Percentiles rank a stretch among this genome's conserved stretches.
Evolutionary conservation across 148 eudicot species (phyloP).

Genomic region (Dysphania ambrosioides): DNA sequence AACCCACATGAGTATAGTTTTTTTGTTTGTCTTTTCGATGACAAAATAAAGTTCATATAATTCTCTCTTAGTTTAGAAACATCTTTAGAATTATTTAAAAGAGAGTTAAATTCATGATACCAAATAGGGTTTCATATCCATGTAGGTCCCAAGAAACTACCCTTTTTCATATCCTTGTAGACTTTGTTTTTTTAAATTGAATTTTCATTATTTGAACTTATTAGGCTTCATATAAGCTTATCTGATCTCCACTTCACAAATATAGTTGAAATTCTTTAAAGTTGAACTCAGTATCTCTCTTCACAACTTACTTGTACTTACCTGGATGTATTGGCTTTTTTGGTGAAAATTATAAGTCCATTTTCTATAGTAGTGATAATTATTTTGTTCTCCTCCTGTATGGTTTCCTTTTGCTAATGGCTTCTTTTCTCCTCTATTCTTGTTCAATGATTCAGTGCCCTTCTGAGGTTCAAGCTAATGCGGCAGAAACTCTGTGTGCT

Average conservation of each 20-base stretch:
- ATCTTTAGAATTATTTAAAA: neutral
- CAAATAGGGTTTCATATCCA: neutral
- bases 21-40: neutral
- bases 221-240: neutral
- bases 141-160: neutral
- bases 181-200: neutral
- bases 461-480: conserved; percentile 96
- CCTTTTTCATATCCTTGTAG: neutral
- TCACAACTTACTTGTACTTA: neutral
- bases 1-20: neutral
- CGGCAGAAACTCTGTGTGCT: conserved; percentile 86
- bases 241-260: neutral
- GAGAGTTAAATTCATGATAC: neutral
- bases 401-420: neutral
- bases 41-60: neutral
- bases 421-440: neutral
- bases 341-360: neutral
- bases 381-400: neutral
- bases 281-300: neutral
- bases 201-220: neutral
- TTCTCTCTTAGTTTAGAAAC: neutral
- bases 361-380: neutral
- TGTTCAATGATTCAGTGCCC: conserved; percentile 53
- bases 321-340: neutral
- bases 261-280: neutral